These are phyloP conservation scores for Agrocybe chaxingu DNA, from an alignment of 768 basidiomycete genomes.

Conservation along the genomic window DNA sequence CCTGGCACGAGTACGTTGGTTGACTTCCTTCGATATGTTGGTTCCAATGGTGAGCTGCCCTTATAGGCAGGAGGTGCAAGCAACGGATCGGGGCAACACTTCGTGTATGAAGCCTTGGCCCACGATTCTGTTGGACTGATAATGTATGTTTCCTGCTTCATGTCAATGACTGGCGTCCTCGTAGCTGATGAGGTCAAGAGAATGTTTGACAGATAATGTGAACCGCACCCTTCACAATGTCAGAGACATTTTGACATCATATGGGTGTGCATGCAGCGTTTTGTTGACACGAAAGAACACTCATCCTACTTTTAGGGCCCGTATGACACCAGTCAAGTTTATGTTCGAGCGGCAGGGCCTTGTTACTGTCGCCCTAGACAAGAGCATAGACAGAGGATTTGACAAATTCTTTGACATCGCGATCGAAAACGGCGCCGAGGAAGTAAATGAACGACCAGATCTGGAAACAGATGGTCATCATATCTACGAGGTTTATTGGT, in stretches of 20 bases:
- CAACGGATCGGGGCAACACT: slow-evolving; percentile 44
- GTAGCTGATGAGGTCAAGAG: slow-evolving; percentile 13
- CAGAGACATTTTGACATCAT: slow-evolving; percentile 45
- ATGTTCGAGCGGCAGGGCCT: slow-evolving; percentile 59
- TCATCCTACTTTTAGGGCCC: slow-evolving; percentile 40
- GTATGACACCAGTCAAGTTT: slow-evolving; percentile 60
- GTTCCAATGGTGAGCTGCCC: neutral
- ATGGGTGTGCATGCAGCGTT: slow-evolving; percentile 36
- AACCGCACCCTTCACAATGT: slow-evolving; percentile 60
- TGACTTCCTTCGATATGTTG: too few species aligned
- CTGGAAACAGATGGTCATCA: slow-evolving; percentile 1
- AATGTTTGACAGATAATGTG: slow-evolving; percentile 52
- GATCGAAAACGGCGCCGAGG: slow-evolving; percentile 21
- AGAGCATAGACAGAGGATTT: slow-evolving; percentile 38
- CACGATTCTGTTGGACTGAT: slow-evolving; percentile 59
- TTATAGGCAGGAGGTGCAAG: slow-evolving; percentile 40
- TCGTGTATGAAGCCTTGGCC: slow-evolving; percentile 62
- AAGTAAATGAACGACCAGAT: slow-evolving; percentile 17
- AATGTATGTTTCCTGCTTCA: slow-evolving; percentile 41
- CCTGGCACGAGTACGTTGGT: slow-evolving; percentile 43
- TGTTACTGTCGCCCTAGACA: slow-evolving; percentile 39
- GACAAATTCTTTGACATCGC: slow-evolving; percentile 30
- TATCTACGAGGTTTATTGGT: slow-evolving; percentile 2
- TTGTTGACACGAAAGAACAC: neutral
- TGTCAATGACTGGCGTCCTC: neutral